Evolutionary conservation across 176 grass and related monocot species (phyloP).

Genomic region (Rhynchospora breviuscula): DNA sequence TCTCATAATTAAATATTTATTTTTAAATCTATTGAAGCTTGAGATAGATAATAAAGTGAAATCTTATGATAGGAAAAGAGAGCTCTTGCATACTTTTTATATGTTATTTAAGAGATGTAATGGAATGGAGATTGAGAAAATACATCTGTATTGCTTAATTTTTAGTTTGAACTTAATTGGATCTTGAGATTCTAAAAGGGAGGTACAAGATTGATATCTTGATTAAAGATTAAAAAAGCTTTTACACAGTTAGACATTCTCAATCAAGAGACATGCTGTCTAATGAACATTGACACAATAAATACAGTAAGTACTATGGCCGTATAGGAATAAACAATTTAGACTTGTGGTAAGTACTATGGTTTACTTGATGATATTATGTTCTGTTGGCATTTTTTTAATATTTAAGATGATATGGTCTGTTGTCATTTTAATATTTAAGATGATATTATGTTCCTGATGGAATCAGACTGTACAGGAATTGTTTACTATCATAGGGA

Average conservation of each 20-base stretch:
- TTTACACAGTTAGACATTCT: neutral
- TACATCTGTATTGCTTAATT: neutral
- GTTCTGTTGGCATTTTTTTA: too few relatives aligned
- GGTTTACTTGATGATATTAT: too few relatives aligned
- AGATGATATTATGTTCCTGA: too few relatives aligned
- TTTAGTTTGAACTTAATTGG: neutral
- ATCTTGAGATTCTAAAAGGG: neutral
- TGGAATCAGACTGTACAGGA: too few relatives aligned
- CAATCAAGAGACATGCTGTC: neutral
- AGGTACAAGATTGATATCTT: neutral
- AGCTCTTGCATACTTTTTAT: neutral
- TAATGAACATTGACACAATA: too few relatives aligned
- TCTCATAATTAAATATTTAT: neutral
- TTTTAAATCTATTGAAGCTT: neutral
- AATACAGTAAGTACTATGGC: too few relatives aligned
- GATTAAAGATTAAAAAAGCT: neutral
- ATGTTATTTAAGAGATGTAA: constrained; percentile 10
- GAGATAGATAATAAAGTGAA: neutral
- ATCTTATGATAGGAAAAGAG: neutral
- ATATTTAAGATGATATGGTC: too few relatives aligned
- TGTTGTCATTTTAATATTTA: too few relatives aligned
- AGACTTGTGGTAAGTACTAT: too few relatives aligned
- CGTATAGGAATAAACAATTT: too few relatives aligned
- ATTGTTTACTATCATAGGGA: too few relatives aligned
- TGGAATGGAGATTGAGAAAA: neutral